phyloP scores from a whole-genome alignment of 2,329 filamentous ascomycete species.

The Monilinia vaccinii-corymbosi region DNA sequence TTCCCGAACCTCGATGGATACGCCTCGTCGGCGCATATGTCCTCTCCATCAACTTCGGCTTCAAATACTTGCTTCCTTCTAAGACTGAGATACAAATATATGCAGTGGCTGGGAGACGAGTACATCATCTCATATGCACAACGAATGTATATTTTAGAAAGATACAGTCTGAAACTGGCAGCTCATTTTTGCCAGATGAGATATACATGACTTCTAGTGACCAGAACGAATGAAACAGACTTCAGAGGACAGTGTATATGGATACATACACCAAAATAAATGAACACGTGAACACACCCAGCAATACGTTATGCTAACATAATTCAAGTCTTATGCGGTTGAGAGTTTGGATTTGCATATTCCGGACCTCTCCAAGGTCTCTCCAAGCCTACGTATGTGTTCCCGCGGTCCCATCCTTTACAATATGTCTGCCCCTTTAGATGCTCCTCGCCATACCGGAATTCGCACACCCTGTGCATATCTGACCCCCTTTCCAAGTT shows the following conservation, averaged over 20 bases:
- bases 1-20: background rate
- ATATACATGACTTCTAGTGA: too few species aligned
- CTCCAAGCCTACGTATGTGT: background rate
- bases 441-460: too few species aligned
- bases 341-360: background rate
- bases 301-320: too few species aligned
- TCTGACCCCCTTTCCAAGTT: background rate
- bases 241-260: background rate
- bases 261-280: background rate
- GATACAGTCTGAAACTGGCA: background rate
- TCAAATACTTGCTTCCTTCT: background rate
- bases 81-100: background rate
- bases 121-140: background rate
- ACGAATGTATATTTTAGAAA: background rate
- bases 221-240: background rate
- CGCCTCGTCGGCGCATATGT: background rate
- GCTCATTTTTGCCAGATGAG: background rate
- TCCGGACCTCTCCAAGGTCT: background rate
- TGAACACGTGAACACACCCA: background rate
- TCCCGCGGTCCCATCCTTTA: background rate
- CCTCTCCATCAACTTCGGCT: background rate
- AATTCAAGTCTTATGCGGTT: background rate
- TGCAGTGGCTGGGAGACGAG: background rate
- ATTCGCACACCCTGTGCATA: background rate
- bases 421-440: too few species aligned